These are phyloP conservation scores for Phlegmacium glaucopus DNA, from an alignment of 768 basidiomycete species.

Conservation along the genomic window DNA sequence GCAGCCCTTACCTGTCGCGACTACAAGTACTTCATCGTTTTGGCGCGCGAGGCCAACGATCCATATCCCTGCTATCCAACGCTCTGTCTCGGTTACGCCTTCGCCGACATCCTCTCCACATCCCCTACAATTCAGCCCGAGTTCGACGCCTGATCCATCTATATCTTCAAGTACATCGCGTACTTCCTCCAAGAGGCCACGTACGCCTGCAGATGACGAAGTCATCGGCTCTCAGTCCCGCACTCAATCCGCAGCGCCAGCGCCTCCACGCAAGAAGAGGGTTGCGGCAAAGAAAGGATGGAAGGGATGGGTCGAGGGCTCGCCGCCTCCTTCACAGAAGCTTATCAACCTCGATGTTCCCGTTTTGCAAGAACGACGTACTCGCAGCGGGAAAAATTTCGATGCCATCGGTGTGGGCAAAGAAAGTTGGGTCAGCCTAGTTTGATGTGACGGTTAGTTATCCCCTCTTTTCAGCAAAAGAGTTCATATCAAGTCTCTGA, in stretches of 20 bases:
- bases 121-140: slow-evolving; percentile 52
- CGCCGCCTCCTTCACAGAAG: slow-evolving; percentile 75
- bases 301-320: slow-evolving; percentile 91
- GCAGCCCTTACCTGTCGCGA: slow-evolving; percentile 21
- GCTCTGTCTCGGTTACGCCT: slow-evolving; percentile 73
- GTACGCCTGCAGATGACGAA: slow-evolving; percentile 66
- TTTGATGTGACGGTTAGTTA: slow-evolving; percentile 47
- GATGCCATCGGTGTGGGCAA: slow-evolving; percentile 78
- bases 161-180: slow-evolving; percentile 69
- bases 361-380: slow-evolving; percentile 67
- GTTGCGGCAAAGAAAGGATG: slow-evolving; percentile 74
- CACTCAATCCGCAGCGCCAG: slow-evolving; percentile 16
- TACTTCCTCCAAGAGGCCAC: slow-evolving; percentile 78
- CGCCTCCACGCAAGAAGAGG: slow-evolving; percentile 53
- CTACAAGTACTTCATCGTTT: slow-evolving; percentile 45
- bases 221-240: slow-evolving; percentile 23
- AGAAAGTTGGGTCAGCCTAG: slow-evolving; percentile 64
- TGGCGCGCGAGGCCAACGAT: slow-evolving; percentile 74
- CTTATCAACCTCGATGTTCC: slow-evolving; percentile 79
- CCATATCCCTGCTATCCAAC: slow-evolving; percentile 64
- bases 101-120: slow-evolving; percentile 51
- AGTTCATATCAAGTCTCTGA: slow-evolving; percentile 14
- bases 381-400: slow-evolving; percentile 83
- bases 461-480: slow-evolving; percentile 33
- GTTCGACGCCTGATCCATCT: slow-evolving; percentile 74